Conservation (phyloP, 1,139 yeast genomes). For the Saccharomyces pastorianus region DNA sequence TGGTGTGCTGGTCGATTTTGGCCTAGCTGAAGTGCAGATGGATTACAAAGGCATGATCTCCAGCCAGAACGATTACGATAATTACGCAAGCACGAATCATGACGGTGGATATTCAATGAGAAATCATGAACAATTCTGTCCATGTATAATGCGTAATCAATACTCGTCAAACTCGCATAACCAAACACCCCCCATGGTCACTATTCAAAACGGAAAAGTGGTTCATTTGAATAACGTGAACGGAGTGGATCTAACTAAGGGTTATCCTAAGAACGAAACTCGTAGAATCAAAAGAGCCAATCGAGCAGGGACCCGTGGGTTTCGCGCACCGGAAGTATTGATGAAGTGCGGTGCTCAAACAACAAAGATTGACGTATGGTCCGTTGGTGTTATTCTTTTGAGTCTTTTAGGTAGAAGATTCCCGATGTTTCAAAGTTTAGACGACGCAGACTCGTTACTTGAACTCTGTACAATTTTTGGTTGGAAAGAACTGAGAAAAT, state of each 20-base stretch:
- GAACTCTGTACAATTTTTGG: conserved; percentile 87
- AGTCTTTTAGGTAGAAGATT: conserved; percentile 66
- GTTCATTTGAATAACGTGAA: conserved; percentile 23
- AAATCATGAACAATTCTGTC: conserved; percentile 31
- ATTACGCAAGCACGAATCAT: conserved; percentile 9
- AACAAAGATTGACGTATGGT: conserved; percentile 81
- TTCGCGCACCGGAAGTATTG: conserved; percentile 89
- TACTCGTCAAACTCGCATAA: not conserved
- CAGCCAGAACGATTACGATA: not conserved
- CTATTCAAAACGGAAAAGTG: conserved; percentile 29
- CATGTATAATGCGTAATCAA: conserved; percentile 20
- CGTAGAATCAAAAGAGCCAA: conserved; percentile 89
- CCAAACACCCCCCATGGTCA: conserved; percentile 17
- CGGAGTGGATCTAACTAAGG: conserved; percentile 40
- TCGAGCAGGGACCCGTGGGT: conserved; percentile 96
- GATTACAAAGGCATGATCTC: conserved; percentile 10
- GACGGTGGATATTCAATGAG: conserved; percentile 18
- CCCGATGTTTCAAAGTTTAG: conserved; percentile 83
- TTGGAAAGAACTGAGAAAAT: conserved; percentile 55
- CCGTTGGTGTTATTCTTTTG: conserved; percentile 79
- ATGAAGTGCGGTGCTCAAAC: conserved; percentile 82
- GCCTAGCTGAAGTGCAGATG: conserved; percentile 60
- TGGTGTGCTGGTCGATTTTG: conserved; percentile 89
- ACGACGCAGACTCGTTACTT: conserved; percentile 83
- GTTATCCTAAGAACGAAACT: conserved; percentile 72